phyloP scores from a whole-genome alignment of 1,284 basidiomycete genomes.

The Ceratobasidium sp. region DNA sequence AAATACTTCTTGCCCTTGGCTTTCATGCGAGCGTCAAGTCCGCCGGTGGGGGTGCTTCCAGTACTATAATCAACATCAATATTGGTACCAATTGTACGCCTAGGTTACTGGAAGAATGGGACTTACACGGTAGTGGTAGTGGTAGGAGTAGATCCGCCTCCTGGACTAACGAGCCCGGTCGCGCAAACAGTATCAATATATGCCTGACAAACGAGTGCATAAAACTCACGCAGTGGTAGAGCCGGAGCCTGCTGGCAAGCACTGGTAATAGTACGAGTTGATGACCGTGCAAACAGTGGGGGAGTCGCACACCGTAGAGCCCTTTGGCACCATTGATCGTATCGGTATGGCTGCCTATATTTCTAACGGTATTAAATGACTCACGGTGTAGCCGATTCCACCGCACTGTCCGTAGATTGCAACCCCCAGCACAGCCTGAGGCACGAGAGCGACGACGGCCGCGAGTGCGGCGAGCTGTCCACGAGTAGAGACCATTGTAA shows the following conservation, averaged over 20 bases:
- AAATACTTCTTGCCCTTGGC: constrained; percentile 50
- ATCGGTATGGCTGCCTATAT: no score
- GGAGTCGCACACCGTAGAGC: constrained; percentile 15
- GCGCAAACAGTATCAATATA: not conserved
- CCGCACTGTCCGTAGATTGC: constrained; percentile 30
- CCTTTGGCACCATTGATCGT: not conserved
- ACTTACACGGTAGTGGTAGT: constrained; percentile 9
- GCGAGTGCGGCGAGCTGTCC: constrained; percentile 21
- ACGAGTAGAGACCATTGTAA: constrained; percentile 5
- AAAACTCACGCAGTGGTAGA: constrained; percentile 7
- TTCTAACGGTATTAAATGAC: not conserved
- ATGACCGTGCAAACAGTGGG: constrained; percentile 1
- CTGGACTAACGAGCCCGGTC: not conserved
- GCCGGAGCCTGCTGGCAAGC: constrained; percentile 6
- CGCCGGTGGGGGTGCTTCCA: constrained; percentile 39
- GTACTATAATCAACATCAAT: not conserved
- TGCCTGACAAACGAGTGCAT: no score
- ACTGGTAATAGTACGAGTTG: constrained; percentile 35
- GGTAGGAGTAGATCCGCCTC: constrained; percentile 41
- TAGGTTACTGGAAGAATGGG: not conserved
- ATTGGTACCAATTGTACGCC: no score
- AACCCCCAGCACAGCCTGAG: constrained; percentile 3
- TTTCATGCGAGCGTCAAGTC: constrained; percentile 55
- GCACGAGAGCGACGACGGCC: constrained; percentile 14
- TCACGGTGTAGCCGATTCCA: constrained; percentile 29